Percentiles rank a stretch among this genome's conserved stretches.
phyloP scores from a whole-genome alignment of 495 filamentous ascomycete genomes.

The Penicillium ochrochloron region DNA sequence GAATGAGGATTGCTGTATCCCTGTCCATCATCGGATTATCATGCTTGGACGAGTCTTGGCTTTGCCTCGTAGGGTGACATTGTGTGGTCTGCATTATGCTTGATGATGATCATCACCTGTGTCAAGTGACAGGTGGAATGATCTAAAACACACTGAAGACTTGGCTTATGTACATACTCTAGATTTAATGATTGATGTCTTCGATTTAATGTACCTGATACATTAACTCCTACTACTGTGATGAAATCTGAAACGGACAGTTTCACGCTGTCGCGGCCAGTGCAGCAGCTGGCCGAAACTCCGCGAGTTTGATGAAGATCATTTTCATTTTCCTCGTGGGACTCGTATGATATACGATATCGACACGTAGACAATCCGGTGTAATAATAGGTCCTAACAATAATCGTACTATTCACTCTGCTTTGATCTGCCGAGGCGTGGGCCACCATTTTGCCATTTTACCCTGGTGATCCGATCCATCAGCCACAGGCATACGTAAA shows the following conservation, averaged over 20 bases:
- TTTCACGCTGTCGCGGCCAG: background rate
- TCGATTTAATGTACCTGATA: background rate
- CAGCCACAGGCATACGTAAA: constrained; percentile 7
- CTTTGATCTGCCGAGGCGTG: background rate
- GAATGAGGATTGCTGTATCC: background rate
- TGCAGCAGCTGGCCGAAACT: background rate
- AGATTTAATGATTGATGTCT: background rate
- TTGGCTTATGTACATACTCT: background rate
- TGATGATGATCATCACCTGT: background rate
- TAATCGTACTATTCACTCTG: too few species aligned
- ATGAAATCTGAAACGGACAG: background rate
- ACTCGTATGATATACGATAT: background rate
- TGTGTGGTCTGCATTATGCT: background rate
- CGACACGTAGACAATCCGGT: background rate
- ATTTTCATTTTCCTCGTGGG: background rate
- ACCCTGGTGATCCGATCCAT: background rate
- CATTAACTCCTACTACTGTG: background rate
- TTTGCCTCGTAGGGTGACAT: constrained; percentile 11
- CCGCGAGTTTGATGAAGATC: background rate
- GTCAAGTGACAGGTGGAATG: background rate
- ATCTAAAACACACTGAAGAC: background rate
- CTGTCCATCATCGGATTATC: background rate
- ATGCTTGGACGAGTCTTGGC: background rate
- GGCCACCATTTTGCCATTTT: constrained; percentile 1
- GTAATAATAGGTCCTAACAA: background rate